Conservation (phyloP, 2,329 filamentous ascomycete genomes). For the Madurella mycetomatis region DNA sequence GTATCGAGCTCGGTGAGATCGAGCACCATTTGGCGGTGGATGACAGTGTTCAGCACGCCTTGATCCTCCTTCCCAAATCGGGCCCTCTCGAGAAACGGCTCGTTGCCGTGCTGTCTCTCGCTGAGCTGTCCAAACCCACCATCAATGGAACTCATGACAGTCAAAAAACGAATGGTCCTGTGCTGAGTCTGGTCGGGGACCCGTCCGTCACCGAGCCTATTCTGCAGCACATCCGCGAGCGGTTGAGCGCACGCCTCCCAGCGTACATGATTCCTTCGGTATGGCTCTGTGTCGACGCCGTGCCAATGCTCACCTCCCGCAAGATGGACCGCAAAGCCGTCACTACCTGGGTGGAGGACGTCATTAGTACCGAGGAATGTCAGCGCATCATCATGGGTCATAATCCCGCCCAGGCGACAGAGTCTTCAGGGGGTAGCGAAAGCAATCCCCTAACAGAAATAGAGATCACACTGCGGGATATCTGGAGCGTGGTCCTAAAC, state of each 20-base stretch:
- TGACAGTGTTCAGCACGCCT: slow-evolving; percentile 48
- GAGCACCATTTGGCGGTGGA: slow-evolving; percentile 50
- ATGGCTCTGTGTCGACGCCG: slow-evolving; percentile 27
- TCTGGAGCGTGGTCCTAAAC: slow-evolving; percentile 42
- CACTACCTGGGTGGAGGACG: slow-evolving; percentile 40
- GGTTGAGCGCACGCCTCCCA: slow-evolving; percentile 34
- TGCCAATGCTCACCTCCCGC: slow-evolving; percentile 26
- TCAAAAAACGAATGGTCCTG: slow-evolving; percentile 20
- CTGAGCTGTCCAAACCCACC: background rate
- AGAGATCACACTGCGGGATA: slow-evolving; percentile 21
- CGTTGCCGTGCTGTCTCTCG: slow-evolving; percentile 23
- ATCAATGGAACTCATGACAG: background rate
- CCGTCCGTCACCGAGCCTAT: slow-evolving; percentile 9
- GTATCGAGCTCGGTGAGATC: slow-evolving; percentile 37
- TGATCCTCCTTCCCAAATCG: slow-evolving; percentile 33
- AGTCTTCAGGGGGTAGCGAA: background rate
- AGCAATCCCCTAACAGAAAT: slow-evolving; percentile 7
- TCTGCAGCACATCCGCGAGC: slow-evolving; percentile 27
- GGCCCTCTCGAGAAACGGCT: slow-evolving; percentile 28
- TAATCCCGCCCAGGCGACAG: background rate
- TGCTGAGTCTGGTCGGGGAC: slow-evolving; percentile 14
- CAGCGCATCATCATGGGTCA: slow-evolving; percentile 36
- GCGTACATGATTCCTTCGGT: slow-evolving; percentile 35
- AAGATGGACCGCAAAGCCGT: slow-evolving; percentile 36
- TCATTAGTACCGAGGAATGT: slow-evolving; percentile 31